Evolutionary conservation across 2,329 filamentous ascomycete species (phyloP).

Genomic region (Berkeleyomyces basicola): DNA sequence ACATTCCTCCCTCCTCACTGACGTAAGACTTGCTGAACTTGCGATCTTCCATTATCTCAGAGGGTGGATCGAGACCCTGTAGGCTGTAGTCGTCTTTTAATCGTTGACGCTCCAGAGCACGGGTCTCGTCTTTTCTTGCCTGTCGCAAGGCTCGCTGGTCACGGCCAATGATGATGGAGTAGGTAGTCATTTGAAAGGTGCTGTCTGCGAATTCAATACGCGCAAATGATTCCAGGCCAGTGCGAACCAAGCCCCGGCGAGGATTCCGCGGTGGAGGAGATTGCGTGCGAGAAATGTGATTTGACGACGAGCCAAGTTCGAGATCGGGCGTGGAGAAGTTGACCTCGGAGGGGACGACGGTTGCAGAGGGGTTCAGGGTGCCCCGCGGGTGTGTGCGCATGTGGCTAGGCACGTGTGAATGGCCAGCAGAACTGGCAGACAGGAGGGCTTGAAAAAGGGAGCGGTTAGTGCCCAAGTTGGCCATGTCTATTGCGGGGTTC

Average conservation of each 20-base stretch:
- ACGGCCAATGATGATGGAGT: conserved; percentile 54
- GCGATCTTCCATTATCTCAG: conserved; percentile 33
- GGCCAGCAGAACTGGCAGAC: background rate
- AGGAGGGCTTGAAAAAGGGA: conserved; percentile 5
- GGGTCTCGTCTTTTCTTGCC: conserved; percentile 35
- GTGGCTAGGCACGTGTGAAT: background rate
- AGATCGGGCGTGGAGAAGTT: background rate
- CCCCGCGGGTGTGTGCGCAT: background rate
- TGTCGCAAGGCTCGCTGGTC: conserved; percentile 44
- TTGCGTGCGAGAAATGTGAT: background rate
- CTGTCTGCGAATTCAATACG: conserved; percentile 57
- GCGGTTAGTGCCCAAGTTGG: conserved; percentile 1
- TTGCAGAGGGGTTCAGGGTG: conserved; percentile 3
- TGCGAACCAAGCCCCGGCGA: background rate
- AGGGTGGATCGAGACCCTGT: conserved; percentile 33
- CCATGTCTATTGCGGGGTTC: background rate
- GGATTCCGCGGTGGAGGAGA: background rate
- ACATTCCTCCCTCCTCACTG: conserved; percentile 52
- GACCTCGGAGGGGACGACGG: conserved; percentile 11
- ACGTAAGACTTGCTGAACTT: conserved; percentile 49
- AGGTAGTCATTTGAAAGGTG: conserved; percentile 64
- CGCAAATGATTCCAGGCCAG: conserved; percentile 37
- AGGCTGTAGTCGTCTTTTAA: conserved; percentile 30
- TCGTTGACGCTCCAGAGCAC: conserved; percentile 29
- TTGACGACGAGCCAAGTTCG: conserved; percentile 3